Conservation (phyloP, 176 grass and related monocot genomes). For the Echinochloa phyllopogon region DNA sequence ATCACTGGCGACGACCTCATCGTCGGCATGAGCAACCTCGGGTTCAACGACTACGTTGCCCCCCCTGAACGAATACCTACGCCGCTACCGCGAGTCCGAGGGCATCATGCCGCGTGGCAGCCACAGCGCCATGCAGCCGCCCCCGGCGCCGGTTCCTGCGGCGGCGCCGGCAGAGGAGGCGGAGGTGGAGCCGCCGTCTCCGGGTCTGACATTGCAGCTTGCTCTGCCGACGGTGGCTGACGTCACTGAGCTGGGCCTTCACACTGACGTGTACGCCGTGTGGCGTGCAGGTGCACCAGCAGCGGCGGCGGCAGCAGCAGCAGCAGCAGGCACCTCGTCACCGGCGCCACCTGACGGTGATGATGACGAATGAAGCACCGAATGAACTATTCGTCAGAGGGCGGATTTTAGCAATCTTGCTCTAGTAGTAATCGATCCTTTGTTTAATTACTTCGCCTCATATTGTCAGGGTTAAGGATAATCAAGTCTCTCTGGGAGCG, state of each 20-base stretch:
- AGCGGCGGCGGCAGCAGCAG: no score
- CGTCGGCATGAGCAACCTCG: background rate
- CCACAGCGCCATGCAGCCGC: background rate
- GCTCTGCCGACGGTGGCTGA: background rate
- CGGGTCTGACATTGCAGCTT: background rate
- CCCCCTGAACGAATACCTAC: background rate
- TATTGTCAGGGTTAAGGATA: no score
- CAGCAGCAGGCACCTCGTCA: no score
- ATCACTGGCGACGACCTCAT: constrained; percentile 32
- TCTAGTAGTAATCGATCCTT: no score
- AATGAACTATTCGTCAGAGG: no score
- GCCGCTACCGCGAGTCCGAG: constrained; percentile 25
- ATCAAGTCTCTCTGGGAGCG: no score
- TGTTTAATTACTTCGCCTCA: no score
- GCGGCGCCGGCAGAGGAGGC: background rate
- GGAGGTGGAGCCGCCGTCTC: no score
- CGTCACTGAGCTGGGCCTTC: background rate
- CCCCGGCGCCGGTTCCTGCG: background rate
- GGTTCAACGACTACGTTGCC: constrained; percentile 24
- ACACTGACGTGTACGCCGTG: background rate
- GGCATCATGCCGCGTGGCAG: background rate
- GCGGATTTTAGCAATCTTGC: no score
- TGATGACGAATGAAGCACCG: background rate
- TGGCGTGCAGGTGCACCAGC: background rate
- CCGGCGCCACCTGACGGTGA: background rate